These are phyloP conservation scores for Fusarium torreyae DNA, from an alignment of 2,329 filamentous ascomycete genomes.

Conservation along the genomic window DNA sequence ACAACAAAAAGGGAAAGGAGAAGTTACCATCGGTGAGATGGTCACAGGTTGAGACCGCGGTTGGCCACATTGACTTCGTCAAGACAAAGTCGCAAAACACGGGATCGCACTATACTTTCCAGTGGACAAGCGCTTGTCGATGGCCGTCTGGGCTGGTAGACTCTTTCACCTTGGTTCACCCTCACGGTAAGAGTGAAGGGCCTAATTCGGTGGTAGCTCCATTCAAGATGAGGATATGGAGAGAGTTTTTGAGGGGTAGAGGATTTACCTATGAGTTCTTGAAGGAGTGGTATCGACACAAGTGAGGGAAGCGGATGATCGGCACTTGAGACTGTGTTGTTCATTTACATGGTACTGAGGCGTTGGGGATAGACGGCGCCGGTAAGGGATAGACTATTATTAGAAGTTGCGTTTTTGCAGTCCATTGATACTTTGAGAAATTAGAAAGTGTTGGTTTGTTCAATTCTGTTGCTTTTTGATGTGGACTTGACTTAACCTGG, in stretches of 20 bases:
- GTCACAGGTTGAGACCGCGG: not conserved
- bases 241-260: conserved; percentile 2
- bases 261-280: conserved; percentile 27
- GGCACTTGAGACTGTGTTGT: not conserved
- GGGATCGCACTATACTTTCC: not conserved
- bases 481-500: not conserved
- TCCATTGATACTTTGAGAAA: not conserved
- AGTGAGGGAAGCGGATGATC: not conserved
- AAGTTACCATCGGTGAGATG: not conserved
- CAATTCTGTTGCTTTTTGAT: not conserved
- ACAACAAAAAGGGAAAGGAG: conserved; percentile 15
- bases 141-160: not conserved
- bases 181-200: not conserved
- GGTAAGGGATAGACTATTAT: not conserved
- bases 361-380: not conserved
- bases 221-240: not conserved
- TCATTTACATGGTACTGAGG: not conserved
- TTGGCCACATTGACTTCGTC: not conserved
- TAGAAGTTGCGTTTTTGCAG: not conserved
- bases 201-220: not conserved
- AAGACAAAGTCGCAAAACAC: not conserved
- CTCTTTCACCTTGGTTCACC: not conserved
- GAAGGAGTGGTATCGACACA: conserved; percentile 23
- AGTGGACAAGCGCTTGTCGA: not conserved
- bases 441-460: not conserved